phyloP scores from a whole-genome alignment of 164 flowering plant genomes.

The Platanus orientalis region DNA sequence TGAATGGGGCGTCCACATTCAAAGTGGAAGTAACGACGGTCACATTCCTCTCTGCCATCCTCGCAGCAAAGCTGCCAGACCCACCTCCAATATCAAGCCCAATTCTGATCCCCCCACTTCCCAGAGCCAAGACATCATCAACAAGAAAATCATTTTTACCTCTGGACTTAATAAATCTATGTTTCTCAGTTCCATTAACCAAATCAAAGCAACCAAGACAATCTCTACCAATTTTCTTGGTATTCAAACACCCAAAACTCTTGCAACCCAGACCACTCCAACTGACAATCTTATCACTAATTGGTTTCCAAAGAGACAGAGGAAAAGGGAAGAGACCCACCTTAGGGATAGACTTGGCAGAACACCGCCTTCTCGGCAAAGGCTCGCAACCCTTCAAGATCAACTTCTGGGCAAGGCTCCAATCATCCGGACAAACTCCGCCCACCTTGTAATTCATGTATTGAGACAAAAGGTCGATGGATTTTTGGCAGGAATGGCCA shows the following conservation, averaged over 20 bases:
- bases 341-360: conserved; percentile 53
- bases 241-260: too few relatives aligned
- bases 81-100: conserved; percentile 92
- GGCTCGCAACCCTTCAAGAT: conserved; percentile 87
- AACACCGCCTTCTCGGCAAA: conserved; percentile 80
- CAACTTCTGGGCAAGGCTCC: conserved; percentile 78
- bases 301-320: conserved; percentile 71
- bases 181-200: conserved; percentile 51
- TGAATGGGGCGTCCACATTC: conserved; percentile 76
- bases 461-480: conserved; percentile 62
- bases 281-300: conserved; percentile 57
- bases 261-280: conserved; percentile 77
- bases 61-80: conserved; percentile 88
- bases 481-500: conserved; percentile 75
- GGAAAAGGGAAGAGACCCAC: conserved; percentile 58
- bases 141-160: conserved; percentile 74
- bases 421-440: conserved; percentile 81
- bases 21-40: conserved; percentile 69
- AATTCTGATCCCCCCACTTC: conserved; percentile 62
- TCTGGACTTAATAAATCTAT: conserved; percentile 57
- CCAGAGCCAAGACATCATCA: conserved; percentile 80
- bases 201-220: conserved; percentile 38
- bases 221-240: conserved; percentile 5
- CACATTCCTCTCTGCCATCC: conserved; percentile 83
- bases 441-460: conserved; percentile 74